Evolutionary conservation across 2,329 filamentous ascomycete genomes (phyloP).

Genomic region (Byssochlamys sp.): DNA sequence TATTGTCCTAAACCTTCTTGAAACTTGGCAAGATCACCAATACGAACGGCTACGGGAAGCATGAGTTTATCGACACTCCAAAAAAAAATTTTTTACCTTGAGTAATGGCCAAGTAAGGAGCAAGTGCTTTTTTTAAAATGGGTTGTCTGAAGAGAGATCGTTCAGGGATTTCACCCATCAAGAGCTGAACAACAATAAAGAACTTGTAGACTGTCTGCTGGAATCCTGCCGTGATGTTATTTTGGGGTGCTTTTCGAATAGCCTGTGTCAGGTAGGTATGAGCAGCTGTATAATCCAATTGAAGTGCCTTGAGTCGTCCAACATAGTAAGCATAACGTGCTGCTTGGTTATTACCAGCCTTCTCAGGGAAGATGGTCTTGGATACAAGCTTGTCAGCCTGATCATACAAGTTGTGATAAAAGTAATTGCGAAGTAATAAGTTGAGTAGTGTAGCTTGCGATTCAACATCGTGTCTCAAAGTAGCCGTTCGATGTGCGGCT

Average conservation of each 20-base stretch:
- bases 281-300: slow-evolving; percentile 91
- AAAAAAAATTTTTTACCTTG: too few relatives aligned
- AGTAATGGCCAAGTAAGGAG: slow-evolving; percentile 97
- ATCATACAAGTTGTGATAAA: slow-evolving; percentile 92
- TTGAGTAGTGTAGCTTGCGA: slow-evolving; percentile 94
- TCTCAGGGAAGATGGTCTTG: slow-evolving; percentile 87
- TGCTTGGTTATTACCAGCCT: slow-evolving; percentile 94
- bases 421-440: slow-evolving; percentile 86
- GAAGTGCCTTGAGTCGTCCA: slow-evolving; percentile 88
- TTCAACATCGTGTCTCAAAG: slow-evolving; percentile 89
- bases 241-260: slow-evolving; percentile 87
- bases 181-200: slow-evolving; percentile 85
- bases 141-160: slow-evolving; percentile 86
- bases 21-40: slow-evolving; percentile 92
- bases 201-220: slow-evolving; percentile 93
- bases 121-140: slow-evolving; percentile 72
- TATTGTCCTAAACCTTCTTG: slow-evolving; percentile 74
- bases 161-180: slow-evolving; percentile 98
- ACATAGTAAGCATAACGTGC: slow-evolving; percentile 95
- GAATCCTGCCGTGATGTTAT: slow-evolving; percentile 80
- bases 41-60: slow-evolving; percentile 86
- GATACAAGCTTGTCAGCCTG: slow-evolving; percentile 88
- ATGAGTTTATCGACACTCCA: too few relatives aligned
- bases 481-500: slow-evolving; percentile 79
- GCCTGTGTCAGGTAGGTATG: slow-evolving; percentile 88